These are phyloP conservation scores for Spatholobus suberectus DNA, from an alignment of 306 rosid species.

Conservation along the genomic window DNA sequence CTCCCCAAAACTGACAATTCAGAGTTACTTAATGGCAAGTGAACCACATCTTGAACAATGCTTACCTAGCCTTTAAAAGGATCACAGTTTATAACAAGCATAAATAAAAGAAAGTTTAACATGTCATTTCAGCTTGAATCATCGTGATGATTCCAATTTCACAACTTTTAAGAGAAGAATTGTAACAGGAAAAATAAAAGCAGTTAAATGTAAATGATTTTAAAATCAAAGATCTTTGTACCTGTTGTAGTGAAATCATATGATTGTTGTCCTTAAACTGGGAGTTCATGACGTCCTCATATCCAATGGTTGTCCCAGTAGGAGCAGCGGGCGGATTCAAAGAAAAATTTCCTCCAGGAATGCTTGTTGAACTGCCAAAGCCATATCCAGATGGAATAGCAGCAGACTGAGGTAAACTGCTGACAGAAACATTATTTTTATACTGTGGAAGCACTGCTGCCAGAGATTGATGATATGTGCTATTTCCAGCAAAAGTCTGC, in stretches of 20 bases:
- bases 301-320: constrained; percentile 72
- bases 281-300: constrained; percentile 72
- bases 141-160: not conserved
- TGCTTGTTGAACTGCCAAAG: constrained; percentile 74
- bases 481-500: constrained; percentile 86
- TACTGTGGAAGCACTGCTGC: constrained; percentile 89
- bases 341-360: constrained; percentile 88
- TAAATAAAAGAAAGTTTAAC: not conserved
- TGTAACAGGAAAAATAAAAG: not conserved
- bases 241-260: constrained; percentile 87
- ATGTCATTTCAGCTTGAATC: not conserved
- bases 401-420: constrained; percentile 86
- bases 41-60: not conserved
- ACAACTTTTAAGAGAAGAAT: not conserved
- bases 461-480: constrained; percentile 82
- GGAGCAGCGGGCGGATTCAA: constrained; percentile 75
- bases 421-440: constrained; percentile 79
- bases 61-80: not conserved
- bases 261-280: constrained; percentile 82
- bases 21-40: not conserved
- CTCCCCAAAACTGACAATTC: not conserved
- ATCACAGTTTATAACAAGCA: not conserved
- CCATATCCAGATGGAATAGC: constrained; percentile 82
- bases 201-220: not conserved
- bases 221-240: constrained; percentile 28